Evolutionary conservation across 129 eudicot genomes (phyloP), one percentile per base, ranked within the genome.

Genomic region (Ambrosia artemisiifolia): DNA sequence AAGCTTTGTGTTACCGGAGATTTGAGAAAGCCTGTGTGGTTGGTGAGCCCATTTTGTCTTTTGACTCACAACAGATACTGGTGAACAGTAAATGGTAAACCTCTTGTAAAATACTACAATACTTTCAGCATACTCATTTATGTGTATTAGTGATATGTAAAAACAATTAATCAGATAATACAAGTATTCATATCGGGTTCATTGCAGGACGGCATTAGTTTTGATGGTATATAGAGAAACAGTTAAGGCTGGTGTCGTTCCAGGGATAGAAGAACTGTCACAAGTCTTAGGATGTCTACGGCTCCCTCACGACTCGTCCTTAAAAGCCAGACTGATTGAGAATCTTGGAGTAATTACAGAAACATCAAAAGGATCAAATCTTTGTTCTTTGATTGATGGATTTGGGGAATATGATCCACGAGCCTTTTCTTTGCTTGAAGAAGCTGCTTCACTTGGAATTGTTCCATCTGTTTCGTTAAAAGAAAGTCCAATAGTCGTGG

Each of bases 321-420:
- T 88, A 61, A 86, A 84, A 75, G 65, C 81, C 42, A 84, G 94
- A 70, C 84, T 95, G 65, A 83, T 88, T 56, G 97, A 95, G 65
- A 83, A 82, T 80, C 84, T 91, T n/a, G 96, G 88, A 71, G 82
- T 86, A 65, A 68, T 78, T 69, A 63, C 78, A 72, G 88, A 77
- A 57, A 65, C 82, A 55, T 79, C 89, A 72, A 88, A 77, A 79
- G 80, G 80, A 38, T 80, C 97, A 77, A 91, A 86, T 75, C 86
- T 88, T 17, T 83, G 78, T 47, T 86, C 96, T 35, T 48, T 91
- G 72, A 82, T 95, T 70, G 96, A 95, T 83, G 99, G 99, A 51
- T 95, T 95, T 66, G 99, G 96, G 20, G 99, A 90, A 74, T 95
- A 95, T 64, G 99, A 95, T 79, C 87, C 95, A 11, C 97, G 97